Conservation (phyloP, 2,329 filamentous ascomycete species). For the Hypoxylon sp. region DNA sequence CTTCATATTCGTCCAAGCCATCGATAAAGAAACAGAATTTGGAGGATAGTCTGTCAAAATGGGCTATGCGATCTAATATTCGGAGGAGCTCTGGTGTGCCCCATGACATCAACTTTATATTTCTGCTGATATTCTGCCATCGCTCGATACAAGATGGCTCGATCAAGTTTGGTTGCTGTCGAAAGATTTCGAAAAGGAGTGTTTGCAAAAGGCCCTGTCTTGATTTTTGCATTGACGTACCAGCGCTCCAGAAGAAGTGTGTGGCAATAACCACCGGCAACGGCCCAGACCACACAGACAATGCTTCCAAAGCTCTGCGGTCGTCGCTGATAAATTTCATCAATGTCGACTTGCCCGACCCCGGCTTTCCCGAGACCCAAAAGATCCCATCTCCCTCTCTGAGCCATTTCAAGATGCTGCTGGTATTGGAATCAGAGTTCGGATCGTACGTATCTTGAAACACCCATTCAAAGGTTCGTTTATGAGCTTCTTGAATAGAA, state of each 20-base stretch:
- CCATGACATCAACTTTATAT: not conserved
- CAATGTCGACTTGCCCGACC: constrained; percentile 14
- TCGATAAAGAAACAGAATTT: constrained; percentile 16
- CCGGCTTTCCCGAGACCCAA: constrained; percentile 12
- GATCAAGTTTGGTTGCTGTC: constrained; percentile 1
- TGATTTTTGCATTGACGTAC: constrained; percentile 12
- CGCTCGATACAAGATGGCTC: not conserved
- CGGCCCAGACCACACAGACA: not conserved
- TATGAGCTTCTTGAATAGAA: not conserved
- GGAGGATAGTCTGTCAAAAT: not conserved
- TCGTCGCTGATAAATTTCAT: constrained; percentile 11
- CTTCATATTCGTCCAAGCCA: constrained; percentile 26
- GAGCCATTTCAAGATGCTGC: not conserved
- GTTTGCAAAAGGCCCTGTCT: constrained; percentile 6
- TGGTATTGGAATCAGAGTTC: not conserved
- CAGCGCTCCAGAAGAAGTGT: constrained; percentile 16
- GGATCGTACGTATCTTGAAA: not conserved
- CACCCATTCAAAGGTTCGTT: constrained; percentile 1
- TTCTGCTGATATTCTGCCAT: not conserved
- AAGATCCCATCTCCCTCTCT: not conserved
- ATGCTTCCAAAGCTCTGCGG: not conserved
- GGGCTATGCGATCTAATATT: not conserved
- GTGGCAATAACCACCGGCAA: not conserved
- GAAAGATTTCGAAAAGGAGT: constrained; percentile 6
- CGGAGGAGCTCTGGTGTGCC: not conserved